Base-by-base conservation (phyloP, 202 grass and related monocot genomes). In the Miscanthus sacchariflorus region DNA sequence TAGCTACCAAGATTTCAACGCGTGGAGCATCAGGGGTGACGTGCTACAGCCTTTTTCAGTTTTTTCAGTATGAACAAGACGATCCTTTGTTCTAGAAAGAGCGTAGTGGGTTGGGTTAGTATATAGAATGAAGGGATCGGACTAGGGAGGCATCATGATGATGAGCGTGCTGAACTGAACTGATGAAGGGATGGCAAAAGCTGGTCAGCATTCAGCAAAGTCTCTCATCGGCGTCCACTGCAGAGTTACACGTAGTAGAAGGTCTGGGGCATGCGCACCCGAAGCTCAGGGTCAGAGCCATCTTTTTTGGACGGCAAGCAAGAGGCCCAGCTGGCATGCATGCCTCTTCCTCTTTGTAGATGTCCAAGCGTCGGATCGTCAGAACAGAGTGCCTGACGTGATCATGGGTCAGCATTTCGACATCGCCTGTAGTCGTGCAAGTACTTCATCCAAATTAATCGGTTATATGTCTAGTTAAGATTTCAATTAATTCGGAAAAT, bases 91-190 rank as follows among this genome's bases (percentile, higher is more conserved):
- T 84, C 9, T 72, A 7, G 61, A 23, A 48, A 74, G 78, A 9
- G 30, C 50, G 13, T 59, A 52, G 85, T 91, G 85, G 85, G 69
- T 84, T 18, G 85, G 85, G 76, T 84, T 13, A 80, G 89, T 87
- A 56, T 30, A 30, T 30, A 30, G 69, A 71, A 30, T 10, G 49
- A 63, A 39, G 3, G 33, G 72, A 75, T 30, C 28, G 28, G 28
- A 30, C 28, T 30, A 30, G 33, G 8, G 12, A 12, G 21, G 5
- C 71, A 74, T 15, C 81, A 63, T 80, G 45, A 80, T 65, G 58
- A 63, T 63, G 68, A 68, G n/a, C 7, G 13, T 19, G 72, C 39
- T 19, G 33, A 79, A 77, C 49, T 18, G 23, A 64, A 67, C 64
- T 50, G 25, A 25, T 39, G 50, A 56, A 56, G n/a, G 61, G 24